Evolutionary conservation across 176 grass and related monocot species (phyloP).

Genomic region (Triticum turgidum): DNA sequence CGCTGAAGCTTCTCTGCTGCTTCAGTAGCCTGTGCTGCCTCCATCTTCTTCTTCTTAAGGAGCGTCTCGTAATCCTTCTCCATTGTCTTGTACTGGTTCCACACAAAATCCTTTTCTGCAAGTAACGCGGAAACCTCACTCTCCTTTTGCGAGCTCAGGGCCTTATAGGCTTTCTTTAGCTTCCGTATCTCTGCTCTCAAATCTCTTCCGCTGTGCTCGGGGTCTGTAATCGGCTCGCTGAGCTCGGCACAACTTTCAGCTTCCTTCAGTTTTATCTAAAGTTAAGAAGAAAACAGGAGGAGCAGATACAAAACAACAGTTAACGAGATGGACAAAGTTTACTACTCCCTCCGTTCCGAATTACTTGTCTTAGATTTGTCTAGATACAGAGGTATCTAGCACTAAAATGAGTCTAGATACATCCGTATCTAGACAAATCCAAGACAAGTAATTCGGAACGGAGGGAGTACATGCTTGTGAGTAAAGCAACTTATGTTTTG

Average conservation of each 20-base stretch:
- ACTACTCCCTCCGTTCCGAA: neutral
- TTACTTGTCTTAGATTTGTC: too few relatives aligned
- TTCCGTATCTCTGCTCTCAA: slow-evolving; percentile 40
- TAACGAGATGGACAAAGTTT: neutral
- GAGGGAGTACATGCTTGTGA: neutral
- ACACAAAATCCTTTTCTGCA: slow-evolving; percentile 53
- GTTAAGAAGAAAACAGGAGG: neutral
- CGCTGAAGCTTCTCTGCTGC: slow-evolving; percentile 37
- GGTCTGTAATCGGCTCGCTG: slow-evolving; percentile 1
- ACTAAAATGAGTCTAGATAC: too few relatives aligned
- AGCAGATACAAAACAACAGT: neutral
- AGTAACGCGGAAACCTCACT: slow-evolving; percentile 40
- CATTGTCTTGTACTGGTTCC: slow-evolving; percentile 66
- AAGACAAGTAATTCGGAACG: too few relatives aligned
- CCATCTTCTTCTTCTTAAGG: slow-evolving; percentile 37
- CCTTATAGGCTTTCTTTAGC: slow-evolving; percentile 48
- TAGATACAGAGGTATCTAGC: too few relatives aligned
- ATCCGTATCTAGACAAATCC: too few relatives aligned
- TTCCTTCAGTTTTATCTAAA: slow-evolving; percentile 43
- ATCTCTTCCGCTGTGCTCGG: slow-evolving; percentile 4
- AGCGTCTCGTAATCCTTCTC: slow-evolving; percentile 35
- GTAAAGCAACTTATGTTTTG: neutral
- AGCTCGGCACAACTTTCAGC: neutral
- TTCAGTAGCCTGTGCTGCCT: slow-evolving; percentile 48
- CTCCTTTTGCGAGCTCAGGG: slow-evolving; percentile 46